phyloP scores from a whole-genome alignment of 1,139 yeast species.

The Schwanniomyces etchellsii region DNA sequence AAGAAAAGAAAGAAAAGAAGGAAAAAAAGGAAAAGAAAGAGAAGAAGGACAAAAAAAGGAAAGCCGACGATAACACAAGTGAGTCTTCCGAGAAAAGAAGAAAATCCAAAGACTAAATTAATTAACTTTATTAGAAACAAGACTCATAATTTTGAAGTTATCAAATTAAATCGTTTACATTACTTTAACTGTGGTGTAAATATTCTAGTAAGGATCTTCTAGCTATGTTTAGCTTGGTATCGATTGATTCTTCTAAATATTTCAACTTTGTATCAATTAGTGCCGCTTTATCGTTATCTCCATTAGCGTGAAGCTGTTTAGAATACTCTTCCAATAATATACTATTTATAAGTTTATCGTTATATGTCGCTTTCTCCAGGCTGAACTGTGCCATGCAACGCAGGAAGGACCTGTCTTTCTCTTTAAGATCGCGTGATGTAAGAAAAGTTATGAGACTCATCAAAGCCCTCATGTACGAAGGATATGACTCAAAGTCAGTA shows the following conservation, averaged over 20 bases:
- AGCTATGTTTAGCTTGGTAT: background rate
- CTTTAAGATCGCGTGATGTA: background rate
- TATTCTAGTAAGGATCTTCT: background rate
- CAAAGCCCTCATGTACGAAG: background rate
- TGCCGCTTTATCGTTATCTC: slow-evolving; percentile 18
- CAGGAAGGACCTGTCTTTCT: background rate
- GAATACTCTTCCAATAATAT: slow-evolving; percentile 16
- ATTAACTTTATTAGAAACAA: slow-evolving; percentile 2
- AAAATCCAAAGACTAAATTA: slow-evolving; percentile 29
- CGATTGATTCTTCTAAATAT: background rate
- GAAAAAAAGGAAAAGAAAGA: slow-evolving; percentile 45
- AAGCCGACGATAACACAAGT: slow-evolving; percentile 57
- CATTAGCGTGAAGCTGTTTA: slow-evolving; percentile 12
- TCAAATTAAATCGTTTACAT: no score
- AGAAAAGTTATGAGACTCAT: background rate
- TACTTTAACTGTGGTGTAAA: no score
- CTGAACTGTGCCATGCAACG: no score
- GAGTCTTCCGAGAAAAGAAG: slow-evolving; percentile 41
- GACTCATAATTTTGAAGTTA: slow-evolving; percentile 2
- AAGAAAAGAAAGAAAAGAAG: slow-evolving; percentile 23
- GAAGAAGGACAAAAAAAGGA: slow-evolving; percentile 60
- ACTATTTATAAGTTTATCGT: slow-evolving; percentile 16
- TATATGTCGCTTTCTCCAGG: slow-evolving; percentile 16
- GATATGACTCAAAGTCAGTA: no score
- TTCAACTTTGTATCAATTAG: slow-evolving; percentile 18